Base-by-base conservation (phyloP, 1,284 basidiomycete genomes). In the Sanghuangporus sanghuang region DNA sequence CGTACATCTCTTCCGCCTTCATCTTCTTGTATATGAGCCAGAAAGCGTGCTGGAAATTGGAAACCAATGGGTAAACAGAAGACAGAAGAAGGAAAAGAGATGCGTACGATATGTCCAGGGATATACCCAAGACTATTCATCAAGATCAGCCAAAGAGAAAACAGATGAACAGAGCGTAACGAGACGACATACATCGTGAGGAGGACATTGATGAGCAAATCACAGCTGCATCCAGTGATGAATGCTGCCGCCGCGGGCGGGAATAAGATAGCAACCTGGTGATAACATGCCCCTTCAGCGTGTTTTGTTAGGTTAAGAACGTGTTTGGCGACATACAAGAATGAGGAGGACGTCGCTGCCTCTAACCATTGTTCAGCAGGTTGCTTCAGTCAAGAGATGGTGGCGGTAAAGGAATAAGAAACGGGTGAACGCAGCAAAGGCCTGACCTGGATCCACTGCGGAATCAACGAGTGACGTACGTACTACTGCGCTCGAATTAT, bases 171-270 rank as follows among this genome's bases (percentile, higher is more conserved):
- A 2, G 44, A 38, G 46, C 59, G n/a, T n/a, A n/a, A n/a, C n/a
- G n/a, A n/a, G n/a, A n/a, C n/a, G 40, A 74, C 85, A 63, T 71
- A 89, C 84, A 88, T 74, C 0, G 91, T 93, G 69, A 93, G 75
- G 62, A 82, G 75, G 65, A 93, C 84, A 77, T 91, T 93, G 78
- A 95, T 92, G 67, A 93, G 79, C 46, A 93, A 78, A 73, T 93
- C 90, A 71, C 88, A 91, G 62, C 82, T 81, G 74, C 90, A 93
- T 27, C 91, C 91, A 1, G 90, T 86, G 67, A 93, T 79, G 71
- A 93, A 85, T 1, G 78, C 84, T 7, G 85, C 90, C 0, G 89
- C 85, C 1, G 85, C 86, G 7, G 86, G 86, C 1, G 87, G 87
- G 71, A 88, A 87, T 50, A 89, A 68, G 73, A 96, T 92, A 16